Conservation (phyloP, 2,329 filamentous ascomycete genomes). For the Xylariales sp. region DNA sequence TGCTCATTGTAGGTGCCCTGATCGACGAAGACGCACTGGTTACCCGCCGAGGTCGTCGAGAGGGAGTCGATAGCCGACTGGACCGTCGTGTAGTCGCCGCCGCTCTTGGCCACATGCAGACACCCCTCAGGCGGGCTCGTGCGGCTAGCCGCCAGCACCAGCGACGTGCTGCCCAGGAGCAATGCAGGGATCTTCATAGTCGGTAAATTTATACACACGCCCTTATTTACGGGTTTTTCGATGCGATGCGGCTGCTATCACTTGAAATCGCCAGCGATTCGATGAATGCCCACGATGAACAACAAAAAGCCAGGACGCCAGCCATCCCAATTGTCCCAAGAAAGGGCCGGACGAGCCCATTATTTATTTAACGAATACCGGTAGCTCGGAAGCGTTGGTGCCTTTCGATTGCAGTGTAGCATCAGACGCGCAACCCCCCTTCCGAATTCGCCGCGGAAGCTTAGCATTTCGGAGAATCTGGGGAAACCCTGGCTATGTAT, state of each 20-base stretch:
- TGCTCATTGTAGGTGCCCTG: constrained; percentile 71
- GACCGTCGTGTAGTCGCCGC: constrained; percentile 55
- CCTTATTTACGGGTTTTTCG: neutral
- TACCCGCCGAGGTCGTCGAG: constrained; percentile 59
- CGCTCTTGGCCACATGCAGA: constrained; percentile 58
- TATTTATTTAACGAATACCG: constrained; percentile 4
- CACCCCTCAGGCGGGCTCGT: constrained; percentile 60
- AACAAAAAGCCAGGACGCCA: neutral
- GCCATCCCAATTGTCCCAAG: neutral
- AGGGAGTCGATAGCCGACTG: constrained; percentile 69
- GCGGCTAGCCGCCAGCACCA: constrained; percentile 48
- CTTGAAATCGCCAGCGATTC: neutral
- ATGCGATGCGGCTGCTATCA: neutral
- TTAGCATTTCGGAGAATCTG: constrained; percentile 18
- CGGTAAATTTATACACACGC: neutral
- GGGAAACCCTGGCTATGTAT: constrained; percentile 10
- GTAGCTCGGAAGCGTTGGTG: neutral
- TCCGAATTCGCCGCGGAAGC: constrained; percentile 35
- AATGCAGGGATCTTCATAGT: constrained; percentile 30
- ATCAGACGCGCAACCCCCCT: constrained; percentile 4
- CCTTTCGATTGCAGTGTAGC: neutral
- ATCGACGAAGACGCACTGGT: constrained; percentile 70
- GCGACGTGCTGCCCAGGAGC: constrained; percentile 30
- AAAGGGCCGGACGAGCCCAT: constrained; percentile 6
- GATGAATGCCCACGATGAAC: constrained; percentile 4